Conservation (phyloP, 768 basidiomycete species). For the Arthromyces matolae region DNA sequence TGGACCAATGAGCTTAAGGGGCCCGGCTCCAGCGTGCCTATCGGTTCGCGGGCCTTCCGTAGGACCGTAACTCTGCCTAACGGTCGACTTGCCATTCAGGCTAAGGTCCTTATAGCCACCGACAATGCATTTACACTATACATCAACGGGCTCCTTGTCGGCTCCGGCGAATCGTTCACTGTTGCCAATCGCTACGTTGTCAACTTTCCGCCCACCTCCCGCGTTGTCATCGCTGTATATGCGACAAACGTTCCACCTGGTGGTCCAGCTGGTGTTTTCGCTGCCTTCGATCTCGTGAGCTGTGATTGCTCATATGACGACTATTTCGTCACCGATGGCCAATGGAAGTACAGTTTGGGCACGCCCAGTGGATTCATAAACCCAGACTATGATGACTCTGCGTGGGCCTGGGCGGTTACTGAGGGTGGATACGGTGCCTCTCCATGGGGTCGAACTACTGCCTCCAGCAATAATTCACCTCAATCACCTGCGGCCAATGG, state of each 20-base stretch:
- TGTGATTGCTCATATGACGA: conserved; percentile 15
- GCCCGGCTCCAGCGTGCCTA: conserved; percentile 16
- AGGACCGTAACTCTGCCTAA: conserved; percentile 22
- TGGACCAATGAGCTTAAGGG: conserved; percentile 28
- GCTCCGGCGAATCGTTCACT: conserved; percentile 16
- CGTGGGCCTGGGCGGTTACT: conserved; percentile 19
- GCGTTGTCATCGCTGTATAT: conserved; percentile 20
- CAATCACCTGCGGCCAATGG: conserved; percentile 10
- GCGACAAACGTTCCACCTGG: conserved; percentile 8
- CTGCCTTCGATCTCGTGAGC: conserved; percentile 17
- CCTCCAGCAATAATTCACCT: conserved; percentile 9
- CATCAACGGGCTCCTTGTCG: conserved; percentile 25
- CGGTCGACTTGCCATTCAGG: conserved; percentile 19
- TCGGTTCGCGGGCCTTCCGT: conserved; percentile 27
- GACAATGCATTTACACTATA: conserved; percentile 28
- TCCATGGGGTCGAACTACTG: conserved; percentile 22
- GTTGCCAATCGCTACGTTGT: conserved; percentile 18
- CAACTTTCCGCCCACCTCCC: conserved; percentile 12
- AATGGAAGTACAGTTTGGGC: conserved; percentile 22
- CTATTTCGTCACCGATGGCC: conserved; percentile 17
- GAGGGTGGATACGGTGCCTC: conserved; percentile 19
- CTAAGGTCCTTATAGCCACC: conserved; percentile 22
- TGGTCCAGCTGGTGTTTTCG: conserved; percentile 20
- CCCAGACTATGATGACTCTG: conserved; percentile 16
- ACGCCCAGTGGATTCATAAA: conserved; percentile 15